Base-by-base conservation (phyloP, 306 rosid species). In the Lathyrus aphaca region DNA sequence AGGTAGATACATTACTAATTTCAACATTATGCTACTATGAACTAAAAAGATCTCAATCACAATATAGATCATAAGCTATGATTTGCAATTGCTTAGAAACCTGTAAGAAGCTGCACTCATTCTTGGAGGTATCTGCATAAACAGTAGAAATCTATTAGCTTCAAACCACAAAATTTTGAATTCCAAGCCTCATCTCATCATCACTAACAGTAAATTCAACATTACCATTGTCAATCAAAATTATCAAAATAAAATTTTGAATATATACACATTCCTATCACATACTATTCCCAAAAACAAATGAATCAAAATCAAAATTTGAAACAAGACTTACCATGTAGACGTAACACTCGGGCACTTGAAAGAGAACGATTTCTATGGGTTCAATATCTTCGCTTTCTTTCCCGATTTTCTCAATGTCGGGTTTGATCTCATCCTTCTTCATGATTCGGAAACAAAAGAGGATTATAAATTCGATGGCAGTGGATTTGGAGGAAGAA, bases 41-140 rank as follows among this genome's bases (percentile, higher is more conserved):
- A 61, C 21, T 40, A 45, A 49, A 72, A 49, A 62, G 55, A 79
- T 56, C 72, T 59, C 16, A 74, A 43, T 15, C 39, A 70, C 38
- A 59, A 48, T 57, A 59, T 57, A 59, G 71, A 75, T 72, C 81
- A 75, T 29, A 25, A 64, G 39, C 30, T 61, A 39, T 8, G 69
- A 45, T 50, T 69, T 77, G 58, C 59, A 77, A 51, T 67, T 76
- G 42, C 74, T 60, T 69, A 70, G 73, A 86, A 82, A 94, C 99
- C 97, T 94, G 86, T 88, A 94, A 46, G 99, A 91, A 80, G 99
- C 96, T 68, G 96, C 96, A 79, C 79, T 91, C 87, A 74, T 88
- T 83, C 99, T 87, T 6, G 99, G 99, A 14, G 96, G 99, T 80
- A 94, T 91, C 99, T 94, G 92, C 89, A 84, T 23, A 73, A 79